Percentiles rank a stretch among this genome's conserved stretches.
Conservation (phyloP, 192 early-diverging fungal genomes). For the Dimargaris xerosporica region DNA sequence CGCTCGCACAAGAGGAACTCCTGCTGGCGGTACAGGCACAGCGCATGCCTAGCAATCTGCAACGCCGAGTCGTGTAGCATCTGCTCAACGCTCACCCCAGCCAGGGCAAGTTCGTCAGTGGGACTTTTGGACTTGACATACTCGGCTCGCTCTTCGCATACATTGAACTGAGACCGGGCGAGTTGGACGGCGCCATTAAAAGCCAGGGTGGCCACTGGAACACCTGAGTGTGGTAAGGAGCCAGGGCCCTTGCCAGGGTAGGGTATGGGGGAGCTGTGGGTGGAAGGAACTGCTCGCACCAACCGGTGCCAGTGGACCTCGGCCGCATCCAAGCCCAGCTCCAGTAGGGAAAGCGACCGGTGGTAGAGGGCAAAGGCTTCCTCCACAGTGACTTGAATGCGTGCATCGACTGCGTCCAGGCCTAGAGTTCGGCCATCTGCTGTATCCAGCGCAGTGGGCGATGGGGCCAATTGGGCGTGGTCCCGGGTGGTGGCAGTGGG, state of each 20-base stretch:
- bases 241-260: slow-evolving; percentile 18
- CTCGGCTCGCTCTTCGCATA: slow-evolving; percentile 73
- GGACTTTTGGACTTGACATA: slow-evolving; percentile 33
- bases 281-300: slow-evolving; percentile 21
- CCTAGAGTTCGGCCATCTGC: not conserved
- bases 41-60: slow-evolving; percentile 34
- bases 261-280: slow-evolving; percentile 16
- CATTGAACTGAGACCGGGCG: slow-evolving; percentile 82
- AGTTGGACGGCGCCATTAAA: slow-evolving; percentile 64
- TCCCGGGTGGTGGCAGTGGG: not conserved
- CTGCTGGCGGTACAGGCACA: slow-evolving; percentile 33
- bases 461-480: not conserved
- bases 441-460: not conserved
- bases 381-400: slow-evolving; percentile 22
- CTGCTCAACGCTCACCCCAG: slow-evolving; percentile 42
- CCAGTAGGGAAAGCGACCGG: slow-evolving; percentile 45
- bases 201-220: slow-evolving; percentile 19
- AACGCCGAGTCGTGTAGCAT: slow-evolving; percentile 58
- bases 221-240: not conserved
- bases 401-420: not conserved
- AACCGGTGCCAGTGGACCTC: slow-evolving; percentile 36
- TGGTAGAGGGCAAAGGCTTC: slow-evolving; percentile 58
- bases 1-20: slow-evolving; percentile 53
- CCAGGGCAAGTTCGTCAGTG: slow-evolving; percentile 34
- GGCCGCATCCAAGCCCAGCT: slow-evolving; percentile 38